Evolutionary conservation across 805 yeast species (phyloP).

Genomic region (Cyberlindnera galapagoensis): DNA sequence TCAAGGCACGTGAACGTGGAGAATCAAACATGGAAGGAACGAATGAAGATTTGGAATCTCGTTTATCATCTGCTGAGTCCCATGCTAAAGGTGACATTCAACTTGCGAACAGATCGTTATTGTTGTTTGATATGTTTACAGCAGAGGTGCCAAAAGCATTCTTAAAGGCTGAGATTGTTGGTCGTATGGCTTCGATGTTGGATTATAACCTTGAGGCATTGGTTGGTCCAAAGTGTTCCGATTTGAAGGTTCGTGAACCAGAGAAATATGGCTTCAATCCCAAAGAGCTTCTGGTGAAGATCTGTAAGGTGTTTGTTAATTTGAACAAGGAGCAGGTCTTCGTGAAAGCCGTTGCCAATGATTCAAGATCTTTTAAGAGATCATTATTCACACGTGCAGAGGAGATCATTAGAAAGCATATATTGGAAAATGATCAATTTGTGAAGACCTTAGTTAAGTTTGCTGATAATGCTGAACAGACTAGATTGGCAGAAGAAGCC

Average conservation of each 20-base stretch:
- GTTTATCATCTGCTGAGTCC: constrained; percentile 57
- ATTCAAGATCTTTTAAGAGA: constrained; percentile 80
- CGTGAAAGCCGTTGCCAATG: constrained; percentile 76
- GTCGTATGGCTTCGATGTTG: constrained; percentile 91
- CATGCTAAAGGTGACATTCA: constrained; percentile 80
- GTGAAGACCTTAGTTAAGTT: constrained; percentile 41
- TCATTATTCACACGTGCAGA: constrained; percentile 66
- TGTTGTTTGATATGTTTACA: constrained; percentile 74
- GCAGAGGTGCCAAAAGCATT: constrained; percentile 83
- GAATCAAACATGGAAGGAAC: constrained; percentile 37
- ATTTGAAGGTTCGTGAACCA: constrained; percentile 78
- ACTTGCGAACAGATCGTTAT: constrained; percentile 75
- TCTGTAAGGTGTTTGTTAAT: constrained; percentile 72
- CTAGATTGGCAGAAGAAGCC: constrained; percentile 58
- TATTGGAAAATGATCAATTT: constrained; percentile 47
- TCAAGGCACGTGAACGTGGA: constrained; percentile 37
- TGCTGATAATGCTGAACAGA: constrained; percentile 57
- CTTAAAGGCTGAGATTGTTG: constrained; percentile 83
- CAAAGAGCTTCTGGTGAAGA: constrained; percentile 54
- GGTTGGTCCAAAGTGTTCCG: constrained; percentile 92
- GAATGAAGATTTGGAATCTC: constrained; percentile 53
- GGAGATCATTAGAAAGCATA: constrained; percentile 49
- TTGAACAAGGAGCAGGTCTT: constrained; percentile 60
- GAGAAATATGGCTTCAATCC: constrained; percentile 82
- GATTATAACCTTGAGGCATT: constrained; percentile 86